These are phyloP conservation scores for Xylaria sp. DNA, from an alignment of 495 filamentous ascomycete genomes.

Conservation along the genomic window DNA sequence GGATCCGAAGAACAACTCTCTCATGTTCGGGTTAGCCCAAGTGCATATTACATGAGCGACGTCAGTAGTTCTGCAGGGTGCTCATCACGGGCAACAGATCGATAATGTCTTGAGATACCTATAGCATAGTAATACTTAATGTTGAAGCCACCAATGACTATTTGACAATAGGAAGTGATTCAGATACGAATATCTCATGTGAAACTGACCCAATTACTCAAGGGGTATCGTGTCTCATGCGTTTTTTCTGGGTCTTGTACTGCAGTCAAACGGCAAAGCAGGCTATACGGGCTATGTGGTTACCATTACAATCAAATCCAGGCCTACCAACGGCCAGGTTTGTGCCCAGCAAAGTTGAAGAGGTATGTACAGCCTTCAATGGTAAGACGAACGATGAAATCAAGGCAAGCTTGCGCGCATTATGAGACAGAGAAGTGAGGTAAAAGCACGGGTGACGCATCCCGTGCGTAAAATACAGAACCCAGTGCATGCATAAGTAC, in stretches of 20 bases:
- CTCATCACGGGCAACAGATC: slow-evolving; percentile 9
- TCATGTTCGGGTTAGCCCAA: slow-evolving; percentile 43
- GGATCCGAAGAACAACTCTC: slow-evolving; percentile 19
- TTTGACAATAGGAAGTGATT: neutral
- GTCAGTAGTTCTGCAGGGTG: slow-evolving; percentile 25
- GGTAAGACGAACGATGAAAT: neutral
- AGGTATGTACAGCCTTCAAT: neutral
- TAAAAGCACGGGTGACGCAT: neutral
- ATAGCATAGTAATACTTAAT: neutral
- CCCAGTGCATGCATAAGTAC: slow-evolving; percentile 5
- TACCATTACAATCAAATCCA: neutral
- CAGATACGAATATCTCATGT: neutral
- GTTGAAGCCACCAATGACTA: slow-evolving; percentile 1
- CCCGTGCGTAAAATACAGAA: slow-evolving; percentile 9
- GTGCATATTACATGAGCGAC: slow-evolving; percentile 43
- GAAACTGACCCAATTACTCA: neutral
- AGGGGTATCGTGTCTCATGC: slow-evolving; percentile 17
- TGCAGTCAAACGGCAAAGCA: neutral
- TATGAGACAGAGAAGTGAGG: neutral
- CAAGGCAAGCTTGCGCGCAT: neutral
- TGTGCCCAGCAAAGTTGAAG: neutral
- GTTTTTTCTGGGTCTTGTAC: neutral
- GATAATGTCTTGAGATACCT: slow-evolving; percentile 7
- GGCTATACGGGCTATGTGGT: neutral
- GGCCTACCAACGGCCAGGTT: neutral